Conservation (phyloP, 1,284 basidiomycete species). For the Cutaneotrichosporon mucoides region DNA sequence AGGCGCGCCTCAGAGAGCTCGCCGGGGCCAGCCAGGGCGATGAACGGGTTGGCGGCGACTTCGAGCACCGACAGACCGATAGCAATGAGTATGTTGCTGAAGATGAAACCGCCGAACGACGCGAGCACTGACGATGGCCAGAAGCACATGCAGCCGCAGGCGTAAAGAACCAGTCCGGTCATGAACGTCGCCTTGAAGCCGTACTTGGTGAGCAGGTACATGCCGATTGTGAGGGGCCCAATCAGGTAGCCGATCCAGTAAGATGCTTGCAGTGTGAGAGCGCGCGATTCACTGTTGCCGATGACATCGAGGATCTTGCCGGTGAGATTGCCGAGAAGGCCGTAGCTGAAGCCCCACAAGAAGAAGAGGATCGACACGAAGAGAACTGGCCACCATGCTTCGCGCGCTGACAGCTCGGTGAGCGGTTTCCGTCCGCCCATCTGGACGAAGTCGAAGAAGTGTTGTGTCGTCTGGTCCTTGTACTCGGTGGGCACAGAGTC, state of each 20-base stretch:
- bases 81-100: slow-evolving; percentile 45
- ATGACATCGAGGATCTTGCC: slow-evolving; percentile 35
- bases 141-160: slow-evolving; percentile 44
- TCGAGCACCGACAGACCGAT: slow-evolving; percentile 42
- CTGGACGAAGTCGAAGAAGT: slow-evolving; percentile 46
- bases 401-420: slow-evolving; percentile 34
- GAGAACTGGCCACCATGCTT: slow-evolving; percentile 45
- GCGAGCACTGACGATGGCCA: slow-evolving; percentile 46
- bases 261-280: slow-evolving; percentile 37
- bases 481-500: slow-evolving; percentile 9
- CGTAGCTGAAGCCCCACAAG: slow-evolving; percentile 48
- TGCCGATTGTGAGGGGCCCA: slow-evolving; percentile 35
- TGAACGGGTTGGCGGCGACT: slow-evolving; percentile 47
- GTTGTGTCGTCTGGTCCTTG: slow-evolving; percentile 33
- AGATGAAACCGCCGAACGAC: slow-evolving; percentile 44
- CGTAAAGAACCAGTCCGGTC: slow-evolving; percentile 42
- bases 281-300: slow-evolving; percentile 20
- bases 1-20: slow-evolving; percentile 42
- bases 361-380: slow-evolving; percentile 46
- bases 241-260: slow-evolving; percentile 45
- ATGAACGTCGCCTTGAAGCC: slow-evolving; percentile 49
- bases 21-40: slow-evolving; percentile 46
- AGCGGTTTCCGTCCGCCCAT: slow-evolving; percentile 40
- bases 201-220: slow-evolving; percentile 32
- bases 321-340: slow-evolving; percentile 44